Conservation (phyloP, 768 basidiomycete species). For the Boletus speciosus region DNA sequence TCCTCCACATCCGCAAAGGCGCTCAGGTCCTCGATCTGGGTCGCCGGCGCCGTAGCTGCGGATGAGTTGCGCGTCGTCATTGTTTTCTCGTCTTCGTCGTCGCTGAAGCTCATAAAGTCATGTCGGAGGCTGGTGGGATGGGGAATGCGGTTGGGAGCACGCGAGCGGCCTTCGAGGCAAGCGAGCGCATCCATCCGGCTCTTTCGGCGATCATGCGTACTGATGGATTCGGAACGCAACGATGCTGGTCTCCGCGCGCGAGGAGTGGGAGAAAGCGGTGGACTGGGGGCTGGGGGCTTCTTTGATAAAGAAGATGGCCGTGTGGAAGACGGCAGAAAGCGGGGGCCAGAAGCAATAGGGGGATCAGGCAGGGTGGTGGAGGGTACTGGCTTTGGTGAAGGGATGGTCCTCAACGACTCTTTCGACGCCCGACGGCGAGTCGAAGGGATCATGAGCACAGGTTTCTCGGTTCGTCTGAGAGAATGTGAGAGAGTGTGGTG, state of each 20-base stretch:
- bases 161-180: conserved; percentile 54
- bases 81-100: conserved; percentile 53
- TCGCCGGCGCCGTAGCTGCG: conserved; percentile 8
- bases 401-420: conserved; percentile 46
- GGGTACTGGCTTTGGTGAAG: conserved; percentile 60
- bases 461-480: conserved; percentile 27
- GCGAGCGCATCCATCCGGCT: conserved; percentile 63
- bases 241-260: conserved; percentile 16
- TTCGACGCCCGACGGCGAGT: conserved; percentile 34
- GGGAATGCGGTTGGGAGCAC: conserved; percentile 20
- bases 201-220: conserved; percentile 42
- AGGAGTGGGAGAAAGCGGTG: conserved; percentile 12
- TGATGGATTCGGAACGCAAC: conserved; percentile 36
- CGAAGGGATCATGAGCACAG: conserved; percentile 9
- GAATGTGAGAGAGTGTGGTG: not conserved
- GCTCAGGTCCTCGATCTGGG: conserved; percentile 22
- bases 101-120: conserved; percentile 69
- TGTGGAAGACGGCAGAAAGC: not conserved
- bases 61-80: not conserved
- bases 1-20: conserved; percentile 32
- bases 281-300: conserved; percentile 16
- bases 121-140: conserved; percentile 20
- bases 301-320: not conserved
- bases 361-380: conserved; percentile 48
- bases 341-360: conserved; percentile 23